phyloP scores from a whole-genome alignment of 139 green algal genomes.

The Coelastrella sp. region DNA sequence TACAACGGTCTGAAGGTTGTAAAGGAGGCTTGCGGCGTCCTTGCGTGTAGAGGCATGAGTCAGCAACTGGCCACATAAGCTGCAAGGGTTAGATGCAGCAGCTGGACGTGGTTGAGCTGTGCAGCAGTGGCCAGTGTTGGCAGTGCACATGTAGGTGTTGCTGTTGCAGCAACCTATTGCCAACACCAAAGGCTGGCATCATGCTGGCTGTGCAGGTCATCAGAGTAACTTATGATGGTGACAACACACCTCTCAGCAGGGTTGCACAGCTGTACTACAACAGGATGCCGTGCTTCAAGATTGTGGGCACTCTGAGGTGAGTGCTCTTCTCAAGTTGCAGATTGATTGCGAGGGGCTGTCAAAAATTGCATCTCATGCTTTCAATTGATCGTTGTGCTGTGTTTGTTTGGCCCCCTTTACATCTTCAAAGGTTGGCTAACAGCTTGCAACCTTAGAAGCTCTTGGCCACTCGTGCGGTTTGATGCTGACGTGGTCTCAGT shows the following conservation, averaged over 20 bases:
- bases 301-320: not conserved
- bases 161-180: no score
- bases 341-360: not conserved
- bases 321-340: not conserved
- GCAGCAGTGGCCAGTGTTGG: no score
- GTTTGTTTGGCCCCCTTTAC: not conserved
- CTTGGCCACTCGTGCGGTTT: not conserved
- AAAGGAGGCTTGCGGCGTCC: not conserved
- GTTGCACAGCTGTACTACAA: not conserved
- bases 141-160: no score
- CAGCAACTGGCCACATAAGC: not conserved
- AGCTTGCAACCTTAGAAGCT: not conserved
- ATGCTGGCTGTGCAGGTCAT: conserved; percentile 8
- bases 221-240: conserved; percentile 3
- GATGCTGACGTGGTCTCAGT: not conserved
- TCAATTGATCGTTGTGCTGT: not conserved
- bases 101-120: no score
- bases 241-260: not conserved
- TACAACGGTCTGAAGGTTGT: no score
- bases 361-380: not conserved
- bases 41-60: not conserved
- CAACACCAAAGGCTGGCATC: not conserved
- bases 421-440: not conserved
- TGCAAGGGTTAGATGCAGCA: not conserved
- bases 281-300: not conserved